Percentiles rank a stretch among this genome's conserved stretches.
Conservation (phyloP, 1,139 yeast species). For the Scheffersomyces insectosa region DNA sequence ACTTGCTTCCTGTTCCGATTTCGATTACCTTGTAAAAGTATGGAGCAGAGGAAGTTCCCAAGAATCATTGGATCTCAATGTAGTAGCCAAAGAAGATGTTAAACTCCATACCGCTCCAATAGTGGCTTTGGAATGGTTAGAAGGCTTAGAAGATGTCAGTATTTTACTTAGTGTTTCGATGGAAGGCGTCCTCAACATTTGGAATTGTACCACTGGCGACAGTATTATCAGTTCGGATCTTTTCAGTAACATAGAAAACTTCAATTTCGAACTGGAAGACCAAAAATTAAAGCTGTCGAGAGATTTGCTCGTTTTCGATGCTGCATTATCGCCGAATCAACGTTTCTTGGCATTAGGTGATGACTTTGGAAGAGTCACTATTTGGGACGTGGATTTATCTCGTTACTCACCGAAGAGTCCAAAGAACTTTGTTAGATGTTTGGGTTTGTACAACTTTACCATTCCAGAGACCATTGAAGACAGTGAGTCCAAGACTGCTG, state of each 20-base stretch:
- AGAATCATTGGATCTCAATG: conserved; percentile 30
- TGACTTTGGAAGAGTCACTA: conserved; percentile 53
- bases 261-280: conserved; percentile 14
- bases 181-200: conserved; percentile 69
- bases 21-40: conserved; percentile 63
- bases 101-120: conserved; percentile 56
- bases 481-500: conserved; percentile 7
- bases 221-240: conserved; percentile 25
- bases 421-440: conserved; percentile 20
- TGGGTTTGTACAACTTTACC: conserved; percentile 23
- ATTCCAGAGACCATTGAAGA: conserved; percentile 6
- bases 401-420: conserved; percentile 11
- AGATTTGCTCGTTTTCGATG: conserved; percentile 54
- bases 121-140: conserved; percentile 55
- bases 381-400: conserved; percentile 48
- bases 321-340: conserved; percentile 51
- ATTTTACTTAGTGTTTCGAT: conserved; percentile 49
- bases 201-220: conserved; percentile 57
- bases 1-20: conserved; percentile 72
- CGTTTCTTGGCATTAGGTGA: conserved; percentile 62
- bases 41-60: conserved; percentile 69
- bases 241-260: conserved; percentile 24
- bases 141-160: conserved; percentile 17
- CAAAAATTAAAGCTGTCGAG: conserved; percentile 34
- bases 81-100: conserved; percentile 12